These are phyloP conservation scores for Clarireedia sp. DNA, from an alignment of 2,329 filamentous ascomycete genomes.

Conservation along the genomic window DNA sequence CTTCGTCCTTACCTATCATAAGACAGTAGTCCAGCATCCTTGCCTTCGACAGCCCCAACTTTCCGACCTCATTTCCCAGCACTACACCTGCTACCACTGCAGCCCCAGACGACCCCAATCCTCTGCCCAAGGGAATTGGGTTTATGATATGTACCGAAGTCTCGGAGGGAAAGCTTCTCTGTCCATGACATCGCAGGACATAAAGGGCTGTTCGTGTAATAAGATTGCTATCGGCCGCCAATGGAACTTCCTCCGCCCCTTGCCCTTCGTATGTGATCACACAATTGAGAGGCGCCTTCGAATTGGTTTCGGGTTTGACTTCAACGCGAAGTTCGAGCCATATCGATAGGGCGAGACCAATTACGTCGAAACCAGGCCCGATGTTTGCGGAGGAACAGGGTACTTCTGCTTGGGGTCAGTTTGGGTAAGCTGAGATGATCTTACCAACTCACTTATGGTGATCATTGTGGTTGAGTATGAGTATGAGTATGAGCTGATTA, in stretches of 20 bases:
- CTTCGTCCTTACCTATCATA: constrained; percentile 66
- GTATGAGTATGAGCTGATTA: too few relatives aligned
- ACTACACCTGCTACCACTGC: constrained; percentile 94
- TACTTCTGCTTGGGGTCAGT: constrained; percentile 38
- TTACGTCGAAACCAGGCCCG: constrained; percentile 94
- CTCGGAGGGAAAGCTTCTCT: constrained; percentile 73
- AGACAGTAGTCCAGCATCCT: constrained; percentile 91
- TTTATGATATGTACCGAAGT: constrained; percentile 94
- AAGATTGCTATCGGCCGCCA: constrained; percentile 81
- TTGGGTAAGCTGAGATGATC: background rate
- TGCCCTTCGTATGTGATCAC: constrained; percentile 79
- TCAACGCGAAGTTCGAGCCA: constrained; percentile 86
- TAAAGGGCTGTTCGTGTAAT: constrained; percentile 92
- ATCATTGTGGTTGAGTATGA: constrained; percentile 14
- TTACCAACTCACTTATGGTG: constrained; percentile 18
- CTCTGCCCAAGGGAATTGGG: constrained; percentile 85
- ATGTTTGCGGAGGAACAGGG: constrained; percentile 97
- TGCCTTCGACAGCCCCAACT: constrained; percentile 67
- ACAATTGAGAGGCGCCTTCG: constrained; percentile 69
- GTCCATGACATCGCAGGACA: constrained; percentile 84
- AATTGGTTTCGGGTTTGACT: constrained; percentile 52
- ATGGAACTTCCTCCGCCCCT: constrained; percentile 63
- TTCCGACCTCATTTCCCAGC: constrained; percentile 81
- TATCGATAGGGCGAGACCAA: constrained; percentile 86
- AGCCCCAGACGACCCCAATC: constrained; percentile 89